A percentile compares a stretch with the other conserved stretches of the same genome.
Conservation (phyloP, 2,329 filamentous ascomycete species). For the Penicillium sp. region DNA sequence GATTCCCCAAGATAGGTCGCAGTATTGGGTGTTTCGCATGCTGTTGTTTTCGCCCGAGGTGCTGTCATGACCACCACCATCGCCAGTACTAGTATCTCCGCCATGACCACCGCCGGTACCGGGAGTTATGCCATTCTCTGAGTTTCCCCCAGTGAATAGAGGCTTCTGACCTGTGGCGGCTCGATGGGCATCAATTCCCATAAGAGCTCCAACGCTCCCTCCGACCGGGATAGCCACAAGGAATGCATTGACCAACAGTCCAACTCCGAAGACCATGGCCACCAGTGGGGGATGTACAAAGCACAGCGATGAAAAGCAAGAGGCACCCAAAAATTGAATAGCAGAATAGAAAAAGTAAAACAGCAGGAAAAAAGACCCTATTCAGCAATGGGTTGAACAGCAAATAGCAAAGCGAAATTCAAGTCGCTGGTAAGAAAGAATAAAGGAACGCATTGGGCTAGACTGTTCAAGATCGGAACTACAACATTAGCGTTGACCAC, state of each 20-base stretch:
- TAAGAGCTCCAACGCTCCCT: conserved; percentile 51
- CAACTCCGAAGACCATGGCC: conserved; percentile 26
- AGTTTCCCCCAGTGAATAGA: conserved; percentile 43
- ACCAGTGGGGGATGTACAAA: background rate
- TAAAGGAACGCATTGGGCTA: background rate
- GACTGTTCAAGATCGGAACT: conserved; percentile 2
- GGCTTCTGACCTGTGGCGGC: conserved; percentile 45
- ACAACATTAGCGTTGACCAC: background rate
- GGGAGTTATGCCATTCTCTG: conserved; percentile 7
- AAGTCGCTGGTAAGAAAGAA: background rate
- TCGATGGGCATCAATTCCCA: conserved; percentile 51
- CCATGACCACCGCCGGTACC: conserved; percentile 22
- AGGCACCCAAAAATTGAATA: background rate
- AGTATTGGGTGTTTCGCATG: conserved; percentile 40
- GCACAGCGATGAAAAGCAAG: conserved; percentile 17
- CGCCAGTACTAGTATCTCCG: conserved; percentile 17
- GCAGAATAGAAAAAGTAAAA: background rate
- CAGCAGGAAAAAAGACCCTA: background rate
- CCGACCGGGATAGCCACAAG: conserved; percentile 53
- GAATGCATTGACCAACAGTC: conserved; percentile 51
- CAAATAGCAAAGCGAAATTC: conserved; percentile 3
- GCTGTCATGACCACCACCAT: conserved; percentile 9
- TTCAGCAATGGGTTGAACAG: background rate
- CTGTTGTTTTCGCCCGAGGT: conserved; percentile 33
- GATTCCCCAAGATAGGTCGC: conserved; percentile 49